Conservation (phyloP, 495 filamentous ascomycete species). For the Oidiodendron maius region DNA sequence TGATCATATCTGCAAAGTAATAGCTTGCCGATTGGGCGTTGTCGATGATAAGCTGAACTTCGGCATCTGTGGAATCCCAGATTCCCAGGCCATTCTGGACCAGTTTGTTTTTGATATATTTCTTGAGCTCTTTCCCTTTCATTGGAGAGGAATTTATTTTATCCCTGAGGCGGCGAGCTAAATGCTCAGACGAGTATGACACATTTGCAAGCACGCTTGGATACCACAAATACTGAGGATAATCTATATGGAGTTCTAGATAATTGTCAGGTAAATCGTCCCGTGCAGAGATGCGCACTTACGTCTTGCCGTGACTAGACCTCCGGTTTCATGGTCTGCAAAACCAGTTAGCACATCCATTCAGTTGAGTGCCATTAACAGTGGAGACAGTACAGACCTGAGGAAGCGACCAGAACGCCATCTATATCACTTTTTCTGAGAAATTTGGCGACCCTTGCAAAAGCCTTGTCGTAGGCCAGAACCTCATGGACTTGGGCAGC, state of each 20-base stretch:
- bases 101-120: constrained; percentile 55
- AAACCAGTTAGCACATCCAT: too few relatives aligned
- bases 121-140: constrained; percentile 30
- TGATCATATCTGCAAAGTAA: constrained; percentile 80
- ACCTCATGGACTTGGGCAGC: constrained; percentile 94
- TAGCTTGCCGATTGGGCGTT: constrained; percentile 42
- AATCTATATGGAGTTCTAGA: constrained; percentile 51
- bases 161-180: constrained; percentile 49
- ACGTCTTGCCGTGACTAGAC: constrained; percentile 74
- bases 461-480: constrained; percentile 82
- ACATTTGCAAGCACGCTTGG: constrained; percentile 76
- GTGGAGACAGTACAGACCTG: constrained; percentile 21
- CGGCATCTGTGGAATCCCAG: constrained; percentile 61
- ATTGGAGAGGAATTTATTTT: constrained; percentile 37
- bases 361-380: too few relatives aligned
- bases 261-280: constrained; percentile 1
- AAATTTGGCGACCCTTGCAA: constrained; percentile 78
- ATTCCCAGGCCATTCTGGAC: constrained; percentile 69
- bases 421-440: constrained; percentile 65
- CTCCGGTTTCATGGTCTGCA: constrained; percentile 87
- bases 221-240: constrained; percentile 83
- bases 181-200: constrained; percentile 68
- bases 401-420: constrained; percentile 78
- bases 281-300: constrained; percentile 21
- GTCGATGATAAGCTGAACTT: constrained; percentile 61